Base-by-base conservation (phyloP, 441 rosid genomes). In the Croton setiger region DNA sequence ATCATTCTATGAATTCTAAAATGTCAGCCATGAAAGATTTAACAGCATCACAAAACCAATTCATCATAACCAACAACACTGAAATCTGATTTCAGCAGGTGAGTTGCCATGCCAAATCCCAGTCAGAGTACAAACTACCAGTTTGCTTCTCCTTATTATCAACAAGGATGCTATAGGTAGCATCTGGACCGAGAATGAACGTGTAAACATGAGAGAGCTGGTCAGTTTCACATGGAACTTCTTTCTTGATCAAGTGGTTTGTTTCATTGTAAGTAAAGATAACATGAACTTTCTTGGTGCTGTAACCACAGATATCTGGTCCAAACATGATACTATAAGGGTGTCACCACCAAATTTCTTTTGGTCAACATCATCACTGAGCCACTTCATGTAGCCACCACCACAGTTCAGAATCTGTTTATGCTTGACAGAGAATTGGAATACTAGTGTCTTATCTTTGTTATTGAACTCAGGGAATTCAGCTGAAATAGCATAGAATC, bases 191-290 rank as follows among this genome's bases (percentile, higher is more conserved):
- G 67, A 94, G 87, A 78, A 94, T 70, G 71, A 94, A 88, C n/a
- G 98, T 88, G 80, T 94, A 92, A 23, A 92, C 88, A 78, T 92
- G 99, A 68, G 91, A 83, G 70, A 94, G 96, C 79, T 94, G 96
- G 82, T 94, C 98, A 69, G 99, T 94, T 79, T 94, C 99, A 74
- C 99, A 94, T 35, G 97, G 90, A 63, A 94, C 97, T 21, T 94
- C 99, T 88, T 94, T 88, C 88, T 94, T 92, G 82, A 94, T 92
- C 82, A 92, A 74, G 74, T 90, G 90, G 87, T 94, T 94, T 31
- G 86, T 63, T 53, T 51, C 86, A 11, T 94, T 90, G 87, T 92
- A 85, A 71, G 67, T 88, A 60, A 94, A 92, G 69, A 94, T 94
- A 47, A 97, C 96, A 76, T 94, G 98, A 20, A 94, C 96, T 83